Evolutionary conservation across 306 rosid species (phyloP).

Genomic region (Crotalaria pallida): DNA sequence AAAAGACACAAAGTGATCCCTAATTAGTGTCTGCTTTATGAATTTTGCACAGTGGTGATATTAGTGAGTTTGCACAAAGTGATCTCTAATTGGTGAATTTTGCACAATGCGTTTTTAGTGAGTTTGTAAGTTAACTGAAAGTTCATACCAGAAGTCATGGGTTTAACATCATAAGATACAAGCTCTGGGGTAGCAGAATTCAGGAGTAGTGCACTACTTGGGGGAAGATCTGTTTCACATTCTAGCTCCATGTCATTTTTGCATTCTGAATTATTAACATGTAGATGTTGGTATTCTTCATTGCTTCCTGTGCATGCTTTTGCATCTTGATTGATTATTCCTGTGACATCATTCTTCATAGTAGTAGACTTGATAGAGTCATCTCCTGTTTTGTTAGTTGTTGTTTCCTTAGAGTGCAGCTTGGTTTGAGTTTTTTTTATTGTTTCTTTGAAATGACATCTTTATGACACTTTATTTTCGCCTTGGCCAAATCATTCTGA

Average conservation of each 20-base stretch:
- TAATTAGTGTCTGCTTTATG: too few relatives aligned
- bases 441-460: conserved; percentile 51
- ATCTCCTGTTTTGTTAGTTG: conserved; percentile 29
- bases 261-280: conserved; percentile 19
- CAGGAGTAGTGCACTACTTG: conserved; percentile 25
- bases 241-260: conserved; percentile 27
- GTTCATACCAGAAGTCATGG: too few relatives aligned
- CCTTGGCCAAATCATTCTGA: conserved; percentile 42
- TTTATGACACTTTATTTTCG: conserved; percentile 32
- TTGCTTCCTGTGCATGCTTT: conserved; percentile 28
- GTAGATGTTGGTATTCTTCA: conserved; percentile 33
- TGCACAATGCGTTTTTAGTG: too few relatives aligned
- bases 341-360: conserved; percentile 22
- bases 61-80: too few relatives aligned
- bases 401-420: conserved; percentile 41
- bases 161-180: conserved; percentile 55
- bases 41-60: too few relatives aligned
- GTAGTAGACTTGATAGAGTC: conserved; percentile 15
- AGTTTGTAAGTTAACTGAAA: too few relatives aligned
- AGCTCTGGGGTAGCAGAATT: conserved; percentile 42
- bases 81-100: too few relatives aligned
- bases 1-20: too few relatives aligned
- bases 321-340: conserved; percentile 31
- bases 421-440: conserved; percentile 41
- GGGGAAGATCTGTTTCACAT: conserved; percentile 18